phyloP scores from a whole-genome alignment of 2,329 filamentous ascomycete species.

The Alternaria brassicae region DNA sequence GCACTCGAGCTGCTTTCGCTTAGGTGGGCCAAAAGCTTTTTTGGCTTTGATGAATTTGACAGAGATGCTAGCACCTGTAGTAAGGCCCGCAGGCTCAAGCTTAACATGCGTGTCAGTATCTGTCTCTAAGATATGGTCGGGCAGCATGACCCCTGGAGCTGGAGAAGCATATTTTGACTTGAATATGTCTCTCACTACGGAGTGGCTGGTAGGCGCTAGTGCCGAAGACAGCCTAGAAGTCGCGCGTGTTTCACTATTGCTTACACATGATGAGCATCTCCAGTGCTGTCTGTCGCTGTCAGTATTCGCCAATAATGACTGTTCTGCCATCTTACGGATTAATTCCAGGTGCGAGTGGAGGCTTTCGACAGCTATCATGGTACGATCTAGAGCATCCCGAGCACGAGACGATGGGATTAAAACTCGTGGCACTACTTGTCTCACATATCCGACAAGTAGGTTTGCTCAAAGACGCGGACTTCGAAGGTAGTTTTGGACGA shows the following conservation, averaged over 20 bases:
- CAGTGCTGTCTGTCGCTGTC: constrained; percentile 18
- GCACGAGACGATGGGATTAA: constrained; percentile 43
- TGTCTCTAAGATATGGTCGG: not conserved
- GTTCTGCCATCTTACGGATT: constrained; percentile 16
- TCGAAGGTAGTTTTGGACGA: constrained; percentile 20
- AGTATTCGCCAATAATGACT: not conserved
- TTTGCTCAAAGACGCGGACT: constrained; percentile 9
- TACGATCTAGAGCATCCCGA: constrained; percentile 43
- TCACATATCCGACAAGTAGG: constrained; percentile 43
- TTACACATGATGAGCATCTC: constrained; percentile 24
- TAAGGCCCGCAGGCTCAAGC: not conserved
- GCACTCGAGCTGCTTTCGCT: not conserved
- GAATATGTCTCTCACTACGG: constrained; percentile 5
- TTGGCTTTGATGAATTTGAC: not conserved
- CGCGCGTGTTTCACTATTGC: not conserved
- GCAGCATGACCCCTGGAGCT: not conserved
- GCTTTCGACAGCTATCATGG: constrained; percentile 47
- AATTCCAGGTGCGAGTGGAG: constrained; percentile 16
- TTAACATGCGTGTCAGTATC: not conserved
- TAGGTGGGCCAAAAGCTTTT: not conserved
- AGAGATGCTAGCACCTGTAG: not conserved
- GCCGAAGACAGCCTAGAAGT: not conserved
- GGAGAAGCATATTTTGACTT: not conserved
- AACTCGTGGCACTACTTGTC: constrained; percentile 25
- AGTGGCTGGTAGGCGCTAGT: not conserved